Base-by-base conservation (phyloP, 1,139 yeast genomes). In the Blastobotrys raffinosifermentans region DNA sequence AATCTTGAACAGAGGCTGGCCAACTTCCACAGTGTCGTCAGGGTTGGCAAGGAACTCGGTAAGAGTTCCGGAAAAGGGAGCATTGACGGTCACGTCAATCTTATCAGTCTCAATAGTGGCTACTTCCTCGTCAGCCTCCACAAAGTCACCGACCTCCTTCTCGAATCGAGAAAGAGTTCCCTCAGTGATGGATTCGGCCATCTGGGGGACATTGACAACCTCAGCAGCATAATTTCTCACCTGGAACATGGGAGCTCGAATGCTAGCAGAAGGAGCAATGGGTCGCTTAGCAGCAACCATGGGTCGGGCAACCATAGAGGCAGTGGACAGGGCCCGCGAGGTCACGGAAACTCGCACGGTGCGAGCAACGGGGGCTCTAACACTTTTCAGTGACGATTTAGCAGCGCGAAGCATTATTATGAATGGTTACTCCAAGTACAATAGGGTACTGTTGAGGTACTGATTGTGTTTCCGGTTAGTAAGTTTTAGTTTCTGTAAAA, bases 71-170 rank as follows among this genome's bases (percentile, higher is more conserved):
- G 93, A 64, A 41, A 85, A 76, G 45, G 98, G 98, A 11, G 98
- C 80, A 63, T 87, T 91, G 47, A 91, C 97, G 61, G 91, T 94
- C 39, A 91, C 94, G 58, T 91, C 98, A 55, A 93, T 87, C 72
- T 93, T 93, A 64, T 91, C 99, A 39, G 99, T 91, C 69, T 91
- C 99, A 54, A 91, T 89, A 50, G 97, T 89, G 44, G 98, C 98
- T 53, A 91, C 72, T 51, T 86, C 79, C 66, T 91, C 98, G 63
- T 91, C 98, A 52, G 70, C 78, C 42, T 73, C 76, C 41, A 93
- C 94, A 55, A 67, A 87, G 49, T 91, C 97, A 50, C 99, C 99
- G 45, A 87, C 85, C 50, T 76, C 48, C 55, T 67, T 67, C 52
- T 77, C 73, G 65, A 77, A 87, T 39, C 86, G 80, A 47, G 86